Evolutionary conservation across 2,329 filamentous ascomycete species (phyloP).

Genomic region (Aureobasidium sp.): DNA sequence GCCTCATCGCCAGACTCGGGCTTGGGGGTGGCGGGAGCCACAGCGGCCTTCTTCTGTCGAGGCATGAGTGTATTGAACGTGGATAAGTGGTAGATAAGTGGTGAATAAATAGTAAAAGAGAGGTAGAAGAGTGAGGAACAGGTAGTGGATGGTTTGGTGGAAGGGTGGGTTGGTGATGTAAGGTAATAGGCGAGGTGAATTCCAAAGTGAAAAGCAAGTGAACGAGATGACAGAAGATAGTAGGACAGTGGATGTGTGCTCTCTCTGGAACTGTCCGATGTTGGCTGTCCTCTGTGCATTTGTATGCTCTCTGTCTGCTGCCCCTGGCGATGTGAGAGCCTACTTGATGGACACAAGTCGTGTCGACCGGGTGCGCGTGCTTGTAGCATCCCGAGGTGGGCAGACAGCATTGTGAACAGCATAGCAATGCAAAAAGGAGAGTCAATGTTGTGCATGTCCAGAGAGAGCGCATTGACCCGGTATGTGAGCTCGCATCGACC

Average conservation of each 20-base stretch:
- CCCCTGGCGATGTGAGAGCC: too few relatives aligned
- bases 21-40: conserved; percentile 15
- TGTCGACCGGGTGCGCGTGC: too few relatives aligned
- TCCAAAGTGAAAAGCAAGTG: neutral
- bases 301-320: neutral
- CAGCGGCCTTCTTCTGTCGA: conserved; percentile 12
- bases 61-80: neutral
- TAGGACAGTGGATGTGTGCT: neutral
- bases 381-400: too few relatives aligned
- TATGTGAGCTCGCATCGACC: neutral
- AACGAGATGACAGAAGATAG: neutral
- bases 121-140: neutral
- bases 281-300: neutral
- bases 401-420: too few relatives aligned
- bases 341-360: too few relatives aligned
- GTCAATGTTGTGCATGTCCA: neutral
- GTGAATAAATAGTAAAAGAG: neutral
- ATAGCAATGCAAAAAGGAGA: neutral
- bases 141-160: neutral
- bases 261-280: too few relatives aligned
- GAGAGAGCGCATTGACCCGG: neutral
- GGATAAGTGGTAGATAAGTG: neutral
- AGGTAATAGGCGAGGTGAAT: neutral
- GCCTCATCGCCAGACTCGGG: conserved; percentile 12
- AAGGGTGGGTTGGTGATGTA: neutral